A percentile compares a stretch with the other conserved stretches of the same genome.
Evolutionary conservation across 371 early-diverging fungal genomes (phyloP).

Genomic region (Haplosporangium sp.): DNA sequence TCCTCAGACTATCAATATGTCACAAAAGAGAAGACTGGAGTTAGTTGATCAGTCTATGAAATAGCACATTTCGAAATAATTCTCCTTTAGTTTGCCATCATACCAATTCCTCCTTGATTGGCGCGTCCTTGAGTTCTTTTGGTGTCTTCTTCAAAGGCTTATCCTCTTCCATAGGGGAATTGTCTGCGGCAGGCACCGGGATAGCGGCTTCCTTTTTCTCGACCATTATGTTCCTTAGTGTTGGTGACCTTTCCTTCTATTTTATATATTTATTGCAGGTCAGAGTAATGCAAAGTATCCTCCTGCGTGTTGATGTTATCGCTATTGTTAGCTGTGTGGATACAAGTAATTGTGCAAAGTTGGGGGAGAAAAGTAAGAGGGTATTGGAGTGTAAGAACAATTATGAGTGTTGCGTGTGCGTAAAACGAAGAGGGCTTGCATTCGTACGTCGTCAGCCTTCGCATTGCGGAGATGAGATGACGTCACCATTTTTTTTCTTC

Average conservation of each 20-base stretch:
- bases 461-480: no score
- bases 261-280: constrained; percentile 3
- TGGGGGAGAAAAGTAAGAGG: background rate
- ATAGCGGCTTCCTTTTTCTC: constrained; percentile 50
- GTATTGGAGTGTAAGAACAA: background rate
- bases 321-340: background rate
- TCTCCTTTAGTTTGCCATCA: background rate
- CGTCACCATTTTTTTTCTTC: no score
- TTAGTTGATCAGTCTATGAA: constrained; percentile 11
- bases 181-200: constrained; percentile 54
- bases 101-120: constrained; percentile 54
- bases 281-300: background rate
- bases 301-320: background rate
- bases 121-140: constrained; percentile 54
- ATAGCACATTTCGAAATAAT: background rate
- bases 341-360: background rate
- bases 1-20: constrained; percentile 88
- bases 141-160: constrained; percentile 55
- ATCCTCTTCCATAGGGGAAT: constrained; percentile 55
- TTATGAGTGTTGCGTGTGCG: background rate
- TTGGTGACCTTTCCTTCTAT: background rate
- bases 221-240: constrained; percentile 29
- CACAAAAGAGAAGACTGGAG: background rate
- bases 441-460: background rate
- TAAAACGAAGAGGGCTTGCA: background rate